Evolutionary conservation across 345 rosid genomes (phyloP), one percentile per base, ranked within the genome.

Genomic region (Citrus trifoliata): DNA sequence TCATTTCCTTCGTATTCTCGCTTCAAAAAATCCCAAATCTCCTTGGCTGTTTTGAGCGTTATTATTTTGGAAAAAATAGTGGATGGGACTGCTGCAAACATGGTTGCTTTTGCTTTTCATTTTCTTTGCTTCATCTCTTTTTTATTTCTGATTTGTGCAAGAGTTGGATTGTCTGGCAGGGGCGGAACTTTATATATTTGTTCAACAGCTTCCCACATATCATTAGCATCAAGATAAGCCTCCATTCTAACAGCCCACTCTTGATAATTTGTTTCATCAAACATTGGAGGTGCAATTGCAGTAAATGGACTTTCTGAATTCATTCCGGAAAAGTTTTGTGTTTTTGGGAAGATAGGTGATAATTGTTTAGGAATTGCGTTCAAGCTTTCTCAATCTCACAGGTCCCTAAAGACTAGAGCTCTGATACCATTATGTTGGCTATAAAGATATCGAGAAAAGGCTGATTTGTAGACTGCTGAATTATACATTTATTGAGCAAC

Each of bases 211-310:
- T 78, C 69, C 81, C 55, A 78, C 27, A 21, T 3, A 65, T 72
- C 82, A 32, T 28, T 27, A 33, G 53, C 78, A n/a, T 79, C 74
- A 48, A 74, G 19, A 18, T 40, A 79, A 21, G 82, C 28, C 24
- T 38, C 28, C 78, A 73, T 79, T 56, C n/a, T 56, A 25, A 80
- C 33, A n/a, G 37, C 61, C 79, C 74, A 74, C 1, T 58, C 42
- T 27, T 80, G 48, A 67, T 80, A 74, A 37, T 80, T 74, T 38
- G 38, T 33, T 33, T 63, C 71, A 28, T 73, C 70, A 80, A 67
- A 67, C 10, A 27, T 6, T 16, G 58, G 62, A 10, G 75, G 79
- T 25, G 74, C 30, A 10, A 46, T 8, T 71, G 38, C 38, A 48
- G 6, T 48, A 13, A 33, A 71, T 46, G 37, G 9, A 71, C 4